Base-by-base conservation (phyloP, 2,329 filamentous ascomycete species). In the Sporothrix euskadiensis region DNA sequence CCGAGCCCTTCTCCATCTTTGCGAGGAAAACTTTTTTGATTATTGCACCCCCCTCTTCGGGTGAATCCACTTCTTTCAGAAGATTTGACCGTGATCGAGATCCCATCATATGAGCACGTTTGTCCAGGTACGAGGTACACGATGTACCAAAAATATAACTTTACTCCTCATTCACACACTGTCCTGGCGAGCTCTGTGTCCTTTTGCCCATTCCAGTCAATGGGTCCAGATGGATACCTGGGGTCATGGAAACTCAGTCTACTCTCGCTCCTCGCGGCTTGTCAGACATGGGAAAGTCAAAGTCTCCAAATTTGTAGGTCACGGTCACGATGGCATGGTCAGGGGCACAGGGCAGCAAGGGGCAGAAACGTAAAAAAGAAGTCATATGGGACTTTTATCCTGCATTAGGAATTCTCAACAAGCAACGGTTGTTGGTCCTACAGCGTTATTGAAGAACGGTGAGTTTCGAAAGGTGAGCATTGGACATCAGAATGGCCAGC, bases 31-130 rank as follows among this genome's bases (percentile, higher is more conserved):
- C 22, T 54, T 30, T 56, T 30, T 14, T 44, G 14, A 39, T 22
- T n/a, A 16, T 47, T 30, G 12, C 61, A 47, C 39, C 39, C 39
- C 39, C 39, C 61, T 41, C 61, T 56, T 59, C 30, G n/a, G 61
- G 22, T 65, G n/a, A 65, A 65, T 65, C 61, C 61, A 66, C 61
- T 59, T 49, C 44, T 49, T 14, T 12, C 44, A 4, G 19, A 56
- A 30, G 10, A 56, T 12, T 8, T 6, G 6, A 47, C 9, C 61
- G 22, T 44, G 61, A 47, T 47, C 61, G n/a, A 47, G 44, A 41
- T 56, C 22, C 22, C 56, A 59, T 59, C 35, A 65, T 44, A 65
- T 44, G 59, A 65, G 59, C 59, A 44, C 16, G 52, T 26, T 65
- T 44, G 7, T 10, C 14, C n/a, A 63, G 35, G 59, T 65, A 44